Evolutionary conservation across 331 rosid species (phyloP).

Genomic region (Prunus yedoensis): DNA sequence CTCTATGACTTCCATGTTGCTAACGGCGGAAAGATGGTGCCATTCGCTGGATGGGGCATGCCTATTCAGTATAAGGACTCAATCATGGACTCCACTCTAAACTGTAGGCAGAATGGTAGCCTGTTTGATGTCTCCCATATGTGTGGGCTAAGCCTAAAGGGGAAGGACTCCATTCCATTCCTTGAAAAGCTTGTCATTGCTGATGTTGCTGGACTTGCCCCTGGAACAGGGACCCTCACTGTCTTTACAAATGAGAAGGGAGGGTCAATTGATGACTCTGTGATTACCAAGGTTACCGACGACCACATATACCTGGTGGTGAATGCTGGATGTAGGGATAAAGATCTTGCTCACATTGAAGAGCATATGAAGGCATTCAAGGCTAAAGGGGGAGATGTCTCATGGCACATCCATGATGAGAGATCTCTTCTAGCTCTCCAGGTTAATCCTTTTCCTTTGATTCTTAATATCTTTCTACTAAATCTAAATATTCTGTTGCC

Average conservation of each 20-base stretch:
- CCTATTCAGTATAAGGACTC: slow-evolving; percentile 98
- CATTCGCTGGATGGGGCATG: slow-evolving; percentile 99
- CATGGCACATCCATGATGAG: slow-evolving; percentile 98
- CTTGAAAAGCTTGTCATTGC: slow-evolving; percentile 89
- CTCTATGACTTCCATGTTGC: slow-evolving; percentile 84
- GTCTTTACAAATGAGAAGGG: slow-evolving; percentile 99
- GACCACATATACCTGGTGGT: slow-evolving; percentile 89
- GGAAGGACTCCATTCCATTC: slow-evolving; percentile 66
- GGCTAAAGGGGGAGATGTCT: slow-evolving; percentile 97
- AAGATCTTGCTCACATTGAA: slow-evolving; percentile 96
- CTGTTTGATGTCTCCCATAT: slow-evolving; percentile 91
- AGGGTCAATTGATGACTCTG: slow-evolving; percentile 95
- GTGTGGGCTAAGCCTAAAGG: slow-evolving; percentile 96
- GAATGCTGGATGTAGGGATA: slow-evolving; percentile 96
- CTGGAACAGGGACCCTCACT: slow-evolving; percentile 80
- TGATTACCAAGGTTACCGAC: slow-evolving; percentile 77
- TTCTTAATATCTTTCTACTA: not conserved
- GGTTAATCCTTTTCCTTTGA: slow-evolving; percentile 41
- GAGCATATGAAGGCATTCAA: slow-evolving; percentile 91
- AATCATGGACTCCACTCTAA: slow-evolving; percentile 81
- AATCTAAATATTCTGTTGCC: not conserved
- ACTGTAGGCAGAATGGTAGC: slow-evolving; percentile 82
- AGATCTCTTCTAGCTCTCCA: slow-evolving; percentile 94
- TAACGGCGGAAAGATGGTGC: slow-evolving; percentile 97
- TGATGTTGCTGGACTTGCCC: slow-evolving; percentile 81